Evolutionary conservation across 2,329 filamentous ascomycete species (phyloP), one percentile per base, ranked within the genome.

Genomic region (Arthroderma uncinatum): DNA sequence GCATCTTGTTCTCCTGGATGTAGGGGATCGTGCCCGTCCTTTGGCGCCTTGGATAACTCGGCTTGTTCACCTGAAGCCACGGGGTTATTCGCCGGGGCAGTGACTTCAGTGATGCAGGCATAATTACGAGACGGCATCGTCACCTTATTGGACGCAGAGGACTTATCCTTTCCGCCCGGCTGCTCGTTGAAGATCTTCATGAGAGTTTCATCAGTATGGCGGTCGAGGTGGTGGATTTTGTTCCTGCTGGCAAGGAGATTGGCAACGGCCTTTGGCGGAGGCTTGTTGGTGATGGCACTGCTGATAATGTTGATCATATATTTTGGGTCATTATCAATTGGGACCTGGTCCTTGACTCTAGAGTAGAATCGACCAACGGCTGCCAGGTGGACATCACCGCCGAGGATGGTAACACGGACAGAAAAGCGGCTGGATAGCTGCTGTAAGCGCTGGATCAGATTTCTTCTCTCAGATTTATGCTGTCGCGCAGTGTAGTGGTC

Each of bases 401-500:
- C 77, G 0, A 85, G 76, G 53, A 85, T 84, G 9, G 81, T 81
- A 53, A 85, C 72, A 16, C 82, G 80, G 10, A 82, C 73, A 7
- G 74, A 78, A 68, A 81, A 72, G 58, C 77, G 69, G 62, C 79
- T 78, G 9, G 81, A 71, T 33, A 84, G 70, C 19, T 76, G 71
- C 64, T 95, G 79, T 54, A 87, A 66, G 70, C 82, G 68, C 71
- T 86, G 64, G 74, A 91, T 69, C 44, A 97, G 77, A 39, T 82
- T 78, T 57, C 84, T 84, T 47, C 92, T 87, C 76, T 97, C 92
- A 59, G 82, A 80, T 73, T 96, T 97, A 78, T 97, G 92, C 54
- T 90, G 89, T 61, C 83, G 83, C 4, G 91, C 89, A 1, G 92
- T 96, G 76, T 96, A 96, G 64, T 85, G 82, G 64, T 85, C 82